Evolutionary conservation across 2,329 filamentous ascomycete species (phyloP).

Genomic region (Plenodomus lindquistii): DNA sequence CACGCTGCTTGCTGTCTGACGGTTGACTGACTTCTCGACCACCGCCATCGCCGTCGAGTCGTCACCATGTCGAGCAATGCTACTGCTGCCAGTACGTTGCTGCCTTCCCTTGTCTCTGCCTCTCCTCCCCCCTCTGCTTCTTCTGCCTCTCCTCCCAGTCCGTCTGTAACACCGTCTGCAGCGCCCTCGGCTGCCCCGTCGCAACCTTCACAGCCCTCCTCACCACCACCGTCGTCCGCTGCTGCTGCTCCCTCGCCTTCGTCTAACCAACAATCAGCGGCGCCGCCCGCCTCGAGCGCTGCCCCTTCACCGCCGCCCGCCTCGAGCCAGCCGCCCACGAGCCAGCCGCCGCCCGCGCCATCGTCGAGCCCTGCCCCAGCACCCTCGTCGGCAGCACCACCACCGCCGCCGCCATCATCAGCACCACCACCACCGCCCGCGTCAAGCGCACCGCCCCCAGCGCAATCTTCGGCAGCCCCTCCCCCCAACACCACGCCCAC

Average conservation of each 20-base stretch:
- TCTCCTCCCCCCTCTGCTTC: slow-evolving; percentile 14
- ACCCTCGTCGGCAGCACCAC: slow-evolving; percentile 13
- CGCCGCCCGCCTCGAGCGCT: slow-evolving; percentile 11
- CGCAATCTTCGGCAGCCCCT: slow-evolving; percentile 10
- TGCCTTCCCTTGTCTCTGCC: slow-evolving; percentile 22
- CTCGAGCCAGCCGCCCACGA: slow-evolving; percentile 5
- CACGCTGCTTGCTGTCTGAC: slow-evolving; percentile 6
- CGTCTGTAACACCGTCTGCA: slow-evolving; percentile 27
- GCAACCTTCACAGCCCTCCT: background rate
- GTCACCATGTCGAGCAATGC: slow-evolving; percentile 33
- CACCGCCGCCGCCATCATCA: slow-evolving; percentile 9
- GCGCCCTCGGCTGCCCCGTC: slow-evolving; percentile 1
- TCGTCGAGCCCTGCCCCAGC: slow-evolving; percentile 12
- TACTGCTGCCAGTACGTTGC: slow-evolving; percentile 42
- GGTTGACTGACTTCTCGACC: slow-evolving; percentile 14
- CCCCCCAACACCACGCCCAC: background rate
- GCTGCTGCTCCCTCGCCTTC: slow-evolving; percentile 14
- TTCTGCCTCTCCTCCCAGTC: slow-evolving; percentile 12
- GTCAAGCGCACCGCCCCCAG: slow-evolving; percentile 20
- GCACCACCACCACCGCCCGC: slow-evolving; percentile 19
- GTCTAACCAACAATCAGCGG: slow-evolving; percentile 18
- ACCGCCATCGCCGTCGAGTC: slow-evolving; percentile 10
- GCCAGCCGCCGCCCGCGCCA: slow-evolving; percentile 3
- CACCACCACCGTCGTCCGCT: slow-evolving; percentile 5
- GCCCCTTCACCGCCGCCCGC: slow-evolving; percentile 18